Base-by-base conservation (phyloP, 1,284 basidiomycete genomes). In the Cryptococcus sp. region DNA sequence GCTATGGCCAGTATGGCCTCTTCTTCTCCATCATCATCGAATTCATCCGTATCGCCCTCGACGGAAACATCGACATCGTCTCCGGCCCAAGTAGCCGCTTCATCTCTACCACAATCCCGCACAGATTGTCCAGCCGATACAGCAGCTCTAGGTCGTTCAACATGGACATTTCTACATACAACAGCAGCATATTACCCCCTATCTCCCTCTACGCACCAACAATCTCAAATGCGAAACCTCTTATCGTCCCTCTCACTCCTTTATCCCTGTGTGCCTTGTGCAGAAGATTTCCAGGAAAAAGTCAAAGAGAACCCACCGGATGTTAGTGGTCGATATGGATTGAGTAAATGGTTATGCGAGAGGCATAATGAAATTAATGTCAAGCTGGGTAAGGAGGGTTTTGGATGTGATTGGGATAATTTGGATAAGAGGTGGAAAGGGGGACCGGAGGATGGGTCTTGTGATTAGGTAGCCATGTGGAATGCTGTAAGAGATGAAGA, bases 141-240 rank as follows among this genome's bases (percentile, higher is more conserved):
- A 42, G 88, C 91, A 63, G 79, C 83, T 52, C 84, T 97, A 39
- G 92, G 92, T 4, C 83, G 84, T 47, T 86, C 92, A 45, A 94
- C 92, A 3, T 97, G 92, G 92, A 87, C 91, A 18, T 96, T 97
- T 81, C 80, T 97, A 34, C 92, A 97, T 70, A 86, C 91, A 1
- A 86, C 91, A 3, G 91, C 90, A 0, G 88, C 92, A 16, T 93
- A 96, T 74, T 96, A 92, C 74, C 91, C 92, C n/a, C 81, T 85
- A 23, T 73, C 77, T 23, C 88, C 92, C 0, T 82, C 83, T 0
- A 77, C 83, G 0, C 75, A 75, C 4, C 87, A 92, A 60, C 84
- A 88, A 55, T 80, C 81, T 21, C 85, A 86, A 56, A 93, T 96
- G 89, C 77, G 87, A 36, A 79, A 80, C 56, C 80, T 97, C 18